These are phyloP conservation scores for Hypomontagnella monticulosa DNA, from an alignment of 495 filamentous ascomycete species.

Conservation along the genomic window DNA sequence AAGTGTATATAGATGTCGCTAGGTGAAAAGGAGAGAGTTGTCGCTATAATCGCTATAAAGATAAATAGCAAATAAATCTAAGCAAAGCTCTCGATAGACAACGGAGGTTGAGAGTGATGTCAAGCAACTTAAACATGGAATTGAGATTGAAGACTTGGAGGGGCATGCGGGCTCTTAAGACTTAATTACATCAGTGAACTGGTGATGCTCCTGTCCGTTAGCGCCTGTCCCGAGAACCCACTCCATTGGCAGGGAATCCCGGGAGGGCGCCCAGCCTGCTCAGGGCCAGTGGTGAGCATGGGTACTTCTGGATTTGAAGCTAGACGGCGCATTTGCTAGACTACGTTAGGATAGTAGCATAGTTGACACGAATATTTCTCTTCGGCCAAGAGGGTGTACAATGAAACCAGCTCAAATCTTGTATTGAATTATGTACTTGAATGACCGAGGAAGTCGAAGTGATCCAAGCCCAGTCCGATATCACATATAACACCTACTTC, in stretches of 20 bases:
- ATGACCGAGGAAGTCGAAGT: too few relatives aligned
- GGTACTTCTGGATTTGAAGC: neutral
- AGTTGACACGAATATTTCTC: neutral
- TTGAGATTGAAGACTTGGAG: slow-evolving; percentile 29
- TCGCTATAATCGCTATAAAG: neutral
- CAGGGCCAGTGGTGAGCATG: neutral
- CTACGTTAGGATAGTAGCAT: slow-evolving; percentile 3
- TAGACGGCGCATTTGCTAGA: slow-evolving; percentile 8
- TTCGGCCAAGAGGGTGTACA: too few relatives aligned
- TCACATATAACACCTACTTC: too few relatives aligned
- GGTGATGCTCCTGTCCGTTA: slow-evolving; percentile 26
- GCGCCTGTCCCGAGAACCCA: slow-evolving; percentile 15
- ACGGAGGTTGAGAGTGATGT: slow-evolving; percentile 1
- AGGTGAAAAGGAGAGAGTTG: neutral
- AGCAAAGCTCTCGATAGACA: neutral
- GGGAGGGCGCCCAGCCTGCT: slow-evolving; percentile 18
- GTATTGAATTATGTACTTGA: too few relatives aligned
- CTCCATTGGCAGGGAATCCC: neutral
- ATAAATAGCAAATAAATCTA: neutral
- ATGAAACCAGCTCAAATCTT: too few relatives aligned
- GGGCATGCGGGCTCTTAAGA: slow-evolving; percentile 26
- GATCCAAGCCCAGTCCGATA: too few relatives aligned
- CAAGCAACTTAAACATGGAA: slow-evolving; percentile 17
- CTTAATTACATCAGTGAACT: slow-evolving; percentile 38
- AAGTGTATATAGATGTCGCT: slow-evolving; percentile 1